Base-by-base conservation (phyloP, 352 stramenopile species). In the Phytophthora quininea region DNA sequence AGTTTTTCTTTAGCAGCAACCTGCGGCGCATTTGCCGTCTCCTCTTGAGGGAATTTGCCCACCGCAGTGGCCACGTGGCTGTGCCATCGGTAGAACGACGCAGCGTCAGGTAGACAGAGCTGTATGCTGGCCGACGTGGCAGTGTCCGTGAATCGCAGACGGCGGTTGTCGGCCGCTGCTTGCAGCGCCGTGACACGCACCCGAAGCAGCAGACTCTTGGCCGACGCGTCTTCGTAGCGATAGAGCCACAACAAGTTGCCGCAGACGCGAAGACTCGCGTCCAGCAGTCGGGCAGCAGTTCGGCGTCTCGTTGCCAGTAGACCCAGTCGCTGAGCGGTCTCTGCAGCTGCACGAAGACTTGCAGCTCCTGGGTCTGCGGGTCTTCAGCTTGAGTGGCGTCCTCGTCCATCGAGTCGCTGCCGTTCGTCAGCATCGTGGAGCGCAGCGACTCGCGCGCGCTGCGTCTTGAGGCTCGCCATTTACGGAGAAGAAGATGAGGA, bases 221-320 rank as follows among this genome's bases (percentile, higher is more conserved):
- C 67, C 1, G 71, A 75, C 5, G 74, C 74, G 52, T 79, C 63
- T 40, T 83, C 72, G 51, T 81, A 86, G 40, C 72, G 67, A 37
- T 85, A 82, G 14, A 85, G 68, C 59, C 71, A 82, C 24, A 85
- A 43, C 19, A 60, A 32, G 30, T 71, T 58, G 51, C 63, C 62
- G 37, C 58, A 71, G 37, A 82, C 74, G 77, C 77, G 54, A 82
- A 85, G 11, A 85, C 74, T n/a, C 63, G 47, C 10, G 77, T 85
- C 77, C 77, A 85, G 57, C 71, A 82, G 33, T 80, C 49, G 3
- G 77, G 77, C 1, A 80, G 69, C 19, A 53, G n/a, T 19, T 64
- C 55, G 9, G 55, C 60, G 53, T 82, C 67, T 4, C 71, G 67
- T 56, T 84, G 76, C 73, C 73, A 84, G 48, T 84, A 82, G 60